Base-by-base conservation (phyloP, 1,284 basidiomycete species). In the Irpex lacteus region DNA sequence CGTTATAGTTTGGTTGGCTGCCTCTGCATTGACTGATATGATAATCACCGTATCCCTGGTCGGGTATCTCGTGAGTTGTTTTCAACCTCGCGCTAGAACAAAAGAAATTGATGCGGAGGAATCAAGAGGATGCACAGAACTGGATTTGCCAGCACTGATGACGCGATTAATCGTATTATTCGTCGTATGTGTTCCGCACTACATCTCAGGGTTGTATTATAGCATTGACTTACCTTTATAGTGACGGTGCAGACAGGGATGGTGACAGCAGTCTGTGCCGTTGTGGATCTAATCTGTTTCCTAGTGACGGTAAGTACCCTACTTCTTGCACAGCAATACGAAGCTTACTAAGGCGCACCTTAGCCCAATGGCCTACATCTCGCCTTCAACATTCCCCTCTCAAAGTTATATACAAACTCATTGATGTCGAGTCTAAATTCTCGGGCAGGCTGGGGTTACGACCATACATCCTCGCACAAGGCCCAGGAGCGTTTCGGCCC, bases 121-220 rank as follows among this genome's bases (percentile, higher is more conserved):
- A 26, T 15, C n/a, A 59, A 82, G 80, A 72, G 74, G 63, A 74
- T 71, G 53, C 77, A 81, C 67, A 81, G 77, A 62, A 75, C 75
- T 0, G 75, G 75, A 6, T 75, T 75, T 54, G 67, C 70, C 34
- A 67, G 68, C 7, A 75, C 76, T 1, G 74, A 78, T 61, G 75
- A 75, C 63, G 63, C 74, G 36, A 69, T 78, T 36, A 75, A 76
- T 66, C 72, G 69, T 44, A 79, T 84, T 58, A 81, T 82, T 53
- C 72, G 79, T 63, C 59, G 82, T 82, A 65, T 58, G 78, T 72
- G 1, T 15, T 18, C 6, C 40, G 40, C 40, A 44, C 40, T 44
- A 15, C 15, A 44, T 21, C 59, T 38, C 15, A n/a, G 26, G 7
- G 19, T 44, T n/a, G 26, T n/a, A 49, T 8, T 32, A 7, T 9